Evolutionary conservation across 202 grass and related monocot genomes (phyloP), one percentile per base, ranked within the genome.

Genomic region (Elaeis oleifera): DNA sequence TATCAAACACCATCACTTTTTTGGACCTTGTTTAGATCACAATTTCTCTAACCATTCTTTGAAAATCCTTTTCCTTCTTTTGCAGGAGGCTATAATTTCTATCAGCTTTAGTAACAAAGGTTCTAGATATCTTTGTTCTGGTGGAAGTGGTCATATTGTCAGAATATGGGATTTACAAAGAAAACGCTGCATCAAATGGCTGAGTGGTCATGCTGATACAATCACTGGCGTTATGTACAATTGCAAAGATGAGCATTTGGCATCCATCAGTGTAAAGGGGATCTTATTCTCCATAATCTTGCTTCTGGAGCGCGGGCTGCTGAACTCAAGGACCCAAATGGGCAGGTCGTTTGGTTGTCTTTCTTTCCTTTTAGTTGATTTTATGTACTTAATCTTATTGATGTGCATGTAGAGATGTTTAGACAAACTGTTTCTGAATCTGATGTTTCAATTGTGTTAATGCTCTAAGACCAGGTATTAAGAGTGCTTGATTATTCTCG

Each of bases 211-310:
- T 65, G 83, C 84, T 23, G 92, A 92, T 59, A 86, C 82, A 22
- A 92, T 97, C 64, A 97, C 88, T 25, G 88, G 92, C 11, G 92
- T 92, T 54, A 86, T 92, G 82, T 97, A 97, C 75, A 97, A 97
- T 67, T 92, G 79, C 69, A 87, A 90, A 68, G 92, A 97, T 75
- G 92, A 97, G 67, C 87, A 97, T 78, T 71, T 97, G 68, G 88
- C 92, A 81, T 97, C 92, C 3, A 86, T 97, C 63, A 97, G 88
- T 62, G 67, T 92, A 71, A 90, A 80, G 51, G 92, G 36, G 92
- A 97, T 71, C 87, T 97, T 53, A 97, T 97, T 86, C 92, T 92
- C 76, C 92, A 97, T 49, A 92, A 97, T 80, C 92, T 97, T 81
- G 80, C 88, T 75, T 97, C 92, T 58, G 92, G 92, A 68, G 88